Base-by-base conservation (phyloP, 345 rosid genomes). In the Tarenaya hassleriana region DNA sequence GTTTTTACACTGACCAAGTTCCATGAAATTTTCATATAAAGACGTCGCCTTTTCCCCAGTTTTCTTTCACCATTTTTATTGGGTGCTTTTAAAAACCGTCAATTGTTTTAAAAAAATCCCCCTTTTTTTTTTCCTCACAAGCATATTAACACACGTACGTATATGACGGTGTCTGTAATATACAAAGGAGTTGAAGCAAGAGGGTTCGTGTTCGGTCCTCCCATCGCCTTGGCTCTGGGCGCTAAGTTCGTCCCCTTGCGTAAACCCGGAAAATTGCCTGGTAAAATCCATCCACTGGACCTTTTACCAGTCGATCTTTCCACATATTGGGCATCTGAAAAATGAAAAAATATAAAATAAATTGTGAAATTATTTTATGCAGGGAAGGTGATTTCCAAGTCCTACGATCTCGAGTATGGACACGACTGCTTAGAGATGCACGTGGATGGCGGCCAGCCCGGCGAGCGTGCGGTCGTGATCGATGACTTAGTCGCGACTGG, bases 401-500 rank as follows among this genome's bases (percentile, higher is more conserved):
- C 66, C 18, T 89, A 86, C 12, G 85, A 59, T 13, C 81, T 89
- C 5, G 97, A 89, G 69, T 89, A 89, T 48, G 97, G 97, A 39
- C 73, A 81, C 10, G 97, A 89, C 67, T 76, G 95, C 49, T 48
- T 89, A 10, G 88, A 83, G 72, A 81, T 89, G 87, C 94, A 89
- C 34, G 74, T 81, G 7, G 95, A 75, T 15, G 94, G 94, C 13
- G 88, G 86, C 16, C 44, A 77, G 62, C 57, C 82, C 0, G 74
- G 78, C 16, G 94, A 89, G 62, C 87, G 81, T 2, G 88, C 73
- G 10, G 55, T 86, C 27, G 70, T 89, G 34, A 76, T 89, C 4
- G 94, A 89, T 51, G 95, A 89, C 75, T 67, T 89, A 39, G 87
- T 89, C 3, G 97, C 97, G 40, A 89, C 97, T 0, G 95, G 97